Evolutionary conservation across 345 rosid genomes (phyloP).

Genomic region (Angophora floribunda): DNA sequence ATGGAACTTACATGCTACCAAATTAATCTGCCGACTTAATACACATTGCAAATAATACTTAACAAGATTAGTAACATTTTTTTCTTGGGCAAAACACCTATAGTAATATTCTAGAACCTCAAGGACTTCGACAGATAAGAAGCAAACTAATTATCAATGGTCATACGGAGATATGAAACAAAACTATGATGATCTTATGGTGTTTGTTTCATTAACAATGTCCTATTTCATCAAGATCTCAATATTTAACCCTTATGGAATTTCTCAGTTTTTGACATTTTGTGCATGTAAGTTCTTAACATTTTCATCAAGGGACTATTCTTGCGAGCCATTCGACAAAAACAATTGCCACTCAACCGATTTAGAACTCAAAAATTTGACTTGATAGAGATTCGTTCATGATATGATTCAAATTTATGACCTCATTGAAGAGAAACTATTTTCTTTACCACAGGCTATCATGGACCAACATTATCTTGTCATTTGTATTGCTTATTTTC

Average conservation of each 20-base stretch:
- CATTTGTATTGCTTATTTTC: background rate
- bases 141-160: too few relatives aligned
- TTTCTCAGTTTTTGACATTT: background rate
- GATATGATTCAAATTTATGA: background rate
- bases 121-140: too few relatives aligned
- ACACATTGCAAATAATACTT: too few relatives aligned
- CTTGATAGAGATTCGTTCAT: background rate
- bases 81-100: too few relatives aligned
- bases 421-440: background rate
- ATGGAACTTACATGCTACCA: too few relatives aligned
- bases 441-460: background rate
- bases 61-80: too few relatives aligned
- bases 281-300: background rate
- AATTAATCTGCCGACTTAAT: too few relatives aligned
- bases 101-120: too few relatives aligned
- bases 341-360: background rate
- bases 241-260: background rate
- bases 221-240: background rate
- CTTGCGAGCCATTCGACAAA: background rate
- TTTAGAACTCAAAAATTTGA: background rate
- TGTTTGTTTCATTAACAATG: fast-evolving
- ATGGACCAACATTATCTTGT: background rate
- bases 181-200: too few relatives aligned
- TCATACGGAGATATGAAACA: too few relatives aligned
- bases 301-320: background rate